Base-by-base conservation (phyloP, 73 alveolate genomes). In the Uronychia setigera region DNA sequence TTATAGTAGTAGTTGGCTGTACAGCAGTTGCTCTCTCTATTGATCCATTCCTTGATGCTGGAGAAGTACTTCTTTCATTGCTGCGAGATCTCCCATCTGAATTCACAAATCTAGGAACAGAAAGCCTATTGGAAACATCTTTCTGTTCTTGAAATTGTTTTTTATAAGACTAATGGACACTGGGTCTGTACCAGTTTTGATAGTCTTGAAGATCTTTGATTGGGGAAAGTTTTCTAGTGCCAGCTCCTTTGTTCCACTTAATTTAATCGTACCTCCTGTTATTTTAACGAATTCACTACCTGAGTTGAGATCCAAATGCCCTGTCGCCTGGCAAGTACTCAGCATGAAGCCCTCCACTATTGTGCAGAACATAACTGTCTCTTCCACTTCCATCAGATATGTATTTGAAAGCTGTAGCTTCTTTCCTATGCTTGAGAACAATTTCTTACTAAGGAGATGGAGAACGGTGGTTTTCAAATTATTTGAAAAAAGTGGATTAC, bases 331-430 rank as follows among this genome's bases (percentile, higher is more conserved):
- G 88, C 32, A 80, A 33, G 46, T 75, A 76, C 9, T 87, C 81
- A 34, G 81, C 78, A n/a, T 74, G 60, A 1, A 89, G 80, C 19
- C 95, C 95, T 0, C 95, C 95, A 60, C 89, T 83, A 32, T 89
- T 84, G 32, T 77, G 60, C 1, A 87, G 81, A 1, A 89, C 75
- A 35, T 89, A 89, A 27, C 81, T 74, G 58, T 89, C 95, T 25
- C 95, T 57, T 11, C 95, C 95, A 35, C 84, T 33, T 1, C 95
- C 95, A 60, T 89, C 95, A 26, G 84, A 34, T 46, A 77, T 60
- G 58, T 89, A 89, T 31, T 89, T 82, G 57, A 89, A 84, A 9
- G 92, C 60, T 0, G 34, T 74, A 32, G 95, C 92, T 29, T 89
- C 92, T 33, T 89, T 89, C 19, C 67, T 46, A 11, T 19, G 5